Base-by-base conservation (phyloP, 148 eudicot species). In the Heliamphora exappendiculata region DNA sequence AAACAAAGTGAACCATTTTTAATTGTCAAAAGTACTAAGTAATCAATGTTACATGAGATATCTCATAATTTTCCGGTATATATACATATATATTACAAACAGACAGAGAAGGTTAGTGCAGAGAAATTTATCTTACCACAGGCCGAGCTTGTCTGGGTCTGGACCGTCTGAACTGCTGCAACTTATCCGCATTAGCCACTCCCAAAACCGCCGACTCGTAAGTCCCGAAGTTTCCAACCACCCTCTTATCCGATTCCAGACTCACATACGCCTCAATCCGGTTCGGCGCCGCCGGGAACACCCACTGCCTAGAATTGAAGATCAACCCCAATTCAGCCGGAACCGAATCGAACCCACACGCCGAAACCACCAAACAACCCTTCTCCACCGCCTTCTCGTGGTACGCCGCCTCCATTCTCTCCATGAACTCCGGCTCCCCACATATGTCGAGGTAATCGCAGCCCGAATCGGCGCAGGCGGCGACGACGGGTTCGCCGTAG, bases 371-470 rank as follows among this genome's bases (percentile, higher is more conserved):
- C 88, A 94, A 80, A 69, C 86, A 67, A 1, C 93, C 93, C 68
- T 63, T 88, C 72, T 90, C 87, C 79, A 24, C 80, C 19, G 90
- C 93, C 60, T 72, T 76, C 12, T 85, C 88, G 68, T 86, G 84
- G 74, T 78, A 87, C 10, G 2, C 10, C 0, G 76, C 89, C 85
- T 91, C 98, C 83, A 86, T 76, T 39, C 75, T 75, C 87, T 93
- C 98, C 98, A 93, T 93, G 55, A 91, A 91, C 88, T 91, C 98
- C 19, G 97, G 94, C 78, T 93, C 98, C 0, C 98, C 98, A 10
- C 87, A 85, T 8, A 93, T 91, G 65, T 93, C 98, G 26, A 93
- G 39, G 75, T 93, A 93, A 54, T 91, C 94, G 54, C 90, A 87
- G 11, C 97, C 94, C 13, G 69, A 12, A 0, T 88, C 92, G 17